phyloP scores from a whole-genome alignment of 805 yeast genomes.

The Debaryomyces hansenii region DNA sequence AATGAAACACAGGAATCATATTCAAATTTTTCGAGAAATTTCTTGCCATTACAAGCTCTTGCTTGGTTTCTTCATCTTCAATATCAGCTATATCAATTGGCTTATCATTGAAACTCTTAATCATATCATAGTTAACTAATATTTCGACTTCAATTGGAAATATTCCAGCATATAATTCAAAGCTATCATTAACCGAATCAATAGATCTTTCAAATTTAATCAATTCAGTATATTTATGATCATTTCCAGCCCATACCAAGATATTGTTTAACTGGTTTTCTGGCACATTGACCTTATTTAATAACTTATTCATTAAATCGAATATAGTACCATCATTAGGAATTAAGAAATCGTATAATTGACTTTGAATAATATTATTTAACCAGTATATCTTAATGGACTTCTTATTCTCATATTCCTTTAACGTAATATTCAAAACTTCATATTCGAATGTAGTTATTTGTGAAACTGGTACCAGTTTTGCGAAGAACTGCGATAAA shows the following conservation, averaged over 20 bases:
- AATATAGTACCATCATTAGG: slow-evolving; percentile 58
- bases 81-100: slow-evolving; percentile 21
- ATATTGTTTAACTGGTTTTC: slow-evolving; percentile 47
- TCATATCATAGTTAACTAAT: slow-evolving; percentile 35
- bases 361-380: slow-evolving; percentile 66
- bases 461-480: slow-evolving; percentile 45
- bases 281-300: slow-evolving; percentile 52
- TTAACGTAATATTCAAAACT: slow-evolving; percentile 67
- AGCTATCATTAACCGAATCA: slow-evolving; percentile 31
- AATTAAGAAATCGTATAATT: slow-evolving; percentile 66
- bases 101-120: slow-evolving; percentile 21
- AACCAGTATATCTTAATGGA: slow-evolving; percentile 70
- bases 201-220: slow-evolving; percentile 36
- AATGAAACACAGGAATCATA: slow-evolving; percentile 72
- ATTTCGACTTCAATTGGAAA: slow-evolving; percentile 45
- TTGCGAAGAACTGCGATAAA: slow-evolving; percentile 43
- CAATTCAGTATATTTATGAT: slow-evolving; percentile 38
- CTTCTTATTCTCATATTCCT: slow-evolving; percentile 75
- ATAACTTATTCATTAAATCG: slow-evolving; percentile 54
- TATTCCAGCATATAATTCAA: slow-evolving; percentile 40
- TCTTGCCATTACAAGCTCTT: slow-evolving; percentile 24
- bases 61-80: slow-evolving; percentile 22
- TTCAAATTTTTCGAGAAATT: slow-evolving; percentile 29
- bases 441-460: slow-evolving; percentile 65
- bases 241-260: slow-evolving; percentile 57